Conservation (phyloP, 805 yeast species). For the Aciculoconidium aculeatum region DNA sequence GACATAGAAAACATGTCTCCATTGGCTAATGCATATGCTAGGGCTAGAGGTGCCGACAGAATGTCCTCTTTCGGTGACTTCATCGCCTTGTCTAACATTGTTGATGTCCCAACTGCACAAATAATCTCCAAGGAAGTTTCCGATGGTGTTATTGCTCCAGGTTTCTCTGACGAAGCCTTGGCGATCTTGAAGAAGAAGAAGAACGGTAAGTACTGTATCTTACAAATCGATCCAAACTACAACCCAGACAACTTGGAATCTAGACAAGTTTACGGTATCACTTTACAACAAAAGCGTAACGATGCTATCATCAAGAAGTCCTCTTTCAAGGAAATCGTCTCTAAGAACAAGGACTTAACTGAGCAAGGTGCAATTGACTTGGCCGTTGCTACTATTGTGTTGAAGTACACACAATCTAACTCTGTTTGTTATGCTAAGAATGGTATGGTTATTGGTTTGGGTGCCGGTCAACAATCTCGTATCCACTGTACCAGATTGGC, state of each 20-base stretch:
- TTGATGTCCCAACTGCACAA: slow-evolving; percentile 92
- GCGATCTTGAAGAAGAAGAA: slow-evolving; percentile 86
- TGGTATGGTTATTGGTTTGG: slow-evolving; percentile 98
- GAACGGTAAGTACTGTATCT: slow-evolving; percentile 94
- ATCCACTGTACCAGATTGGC: slow-evolving; percentile 99
- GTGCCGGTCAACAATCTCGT: slow-evolving; percentile 99
- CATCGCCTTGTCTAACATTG: slow-evolving; percentile 94
- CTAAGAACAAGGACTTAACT: slow-evolving; percentile 78
- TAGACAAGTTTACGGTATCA: slow-evolving; percentile 94
- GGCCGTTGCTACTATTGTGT: slow-evolving; percentile 94
- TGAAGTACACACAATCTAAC: slow-evolving; percentile 97
- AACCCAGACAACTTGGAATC: slow-evolving; percentile 77
- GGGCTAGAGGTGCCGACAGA: slow-evolving; percentile 99
- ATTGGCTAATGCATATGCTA: slow-evolving; percentile 94
- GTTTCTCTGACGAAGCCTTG: slow-evolving; percentile 87
- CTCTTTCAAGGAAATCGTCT: slow-evolving; percentile 87
- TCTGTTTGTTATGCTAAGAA: slow-evolving; percentile 97
- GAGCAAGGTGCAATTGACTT: slow-evolving; percentile 91
- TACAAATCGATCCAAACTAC: slow-evolving; percentile 94
- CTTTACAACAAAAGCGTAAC: slow-evolving; percentile 93
- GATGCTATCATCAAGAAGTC: slow-evolving; percentile 92
- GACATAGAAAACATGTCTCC: slow-evolving; percentile 95
- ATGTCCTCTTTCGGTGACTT: slow-evolving; percentile 99
- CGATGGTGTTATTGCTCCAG: slow-evolving; percentile 99
- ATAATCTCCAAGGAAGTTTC: slow-evolving; percentile 96